Percentiles rank a stretch among this genome's conserved stretches.
Conservation (phyloP, 768 basidiomycete species). For the Cystofilobasidium capitatum region DNA sequence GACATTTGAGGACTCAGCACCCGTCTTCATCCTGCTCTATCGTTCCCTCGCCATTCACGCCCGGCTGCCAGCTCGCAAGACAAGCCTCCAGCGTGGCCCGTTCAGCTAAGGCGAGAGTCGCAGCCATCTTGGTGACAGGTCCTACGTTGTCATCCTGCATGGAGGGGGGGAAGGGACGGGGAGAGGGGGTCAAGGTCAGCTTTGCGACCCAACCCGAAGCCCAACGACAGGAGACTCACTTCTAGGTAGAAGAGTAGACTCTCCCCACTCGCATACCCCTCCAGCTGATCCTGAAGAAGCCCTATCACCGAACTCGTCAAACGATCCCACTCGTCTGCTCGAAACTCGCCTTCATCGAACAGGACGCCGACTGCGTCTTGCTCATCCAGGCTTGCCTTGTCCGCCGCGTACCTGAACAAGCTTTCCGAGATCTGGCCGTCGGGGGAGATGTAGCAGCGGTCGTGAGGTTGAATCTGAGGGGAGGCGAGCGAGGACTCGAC, state of each 20-base stretch:
- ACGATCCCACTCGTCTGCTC: background rate
- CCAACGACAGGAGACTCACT: background rate
- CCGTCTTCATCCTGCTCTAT: too few relatives aligned
- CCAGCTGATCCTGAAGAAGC: background rate
- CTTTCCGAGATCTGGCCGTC: conserved; percentile 17
- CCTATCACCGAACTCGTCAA: background rate
- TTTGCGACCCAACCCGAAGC: background rate
- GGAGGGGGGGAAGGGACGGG: too few relatives aligned
- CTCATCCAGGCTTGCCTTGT: background rate
- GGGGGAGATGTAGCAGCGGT: conserved; percentile 11
- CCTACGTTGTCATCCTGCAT: background rate
- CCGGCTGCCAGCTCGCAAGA: too few relatives aligned
- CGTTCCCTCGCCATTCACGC: too few relatives aligned
- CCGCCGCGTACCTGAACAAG: background rate
- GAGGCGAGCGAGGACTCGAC: background rate
- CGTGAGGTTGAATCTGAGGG: background rate
- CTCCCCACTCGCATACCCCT: background rate
- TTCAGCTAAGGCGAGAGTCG: conserved; percentile 14
- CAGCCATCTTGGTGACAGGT: conserved; percentile 13
- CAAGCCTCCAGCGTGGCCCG: conserved; percentile 21
- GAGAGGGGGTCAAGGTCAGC: background rate
- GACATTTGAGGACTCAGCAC: too few relatives aligned
- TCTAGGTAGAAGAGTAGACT: conserved; percentile 2
- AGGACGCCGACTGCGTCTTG: background rate
- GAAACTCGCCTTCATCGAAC: background rate